These are phyloP conservation scores for Fusarium sp. DNA, from an alignment of 2,329 filamentous ascomycete genomes.

Conservation along the genomic window DNA sequence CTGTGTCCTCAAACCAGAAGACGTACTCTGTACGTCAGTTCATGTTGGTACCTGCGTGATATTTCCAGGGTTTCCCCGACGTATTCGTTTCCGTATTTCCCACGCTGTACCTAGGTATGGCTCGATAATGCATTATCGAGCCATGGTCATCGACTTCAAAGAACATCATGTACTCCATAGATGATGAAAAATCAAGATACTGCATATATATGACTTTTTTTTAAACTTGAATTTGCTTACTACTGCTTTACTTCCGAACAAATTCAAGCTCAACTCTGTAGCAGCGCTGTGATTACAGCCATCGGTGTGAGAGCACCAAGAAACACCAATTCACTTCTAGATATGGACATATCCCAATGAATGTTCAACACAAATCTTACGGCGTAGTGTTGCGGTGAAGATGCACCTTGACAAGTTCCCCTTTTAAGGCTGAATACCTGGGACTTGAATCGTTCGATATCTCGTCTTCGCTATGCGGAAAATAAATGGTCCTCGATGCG, in stretches of 20 bases:
- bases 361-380: neutral
- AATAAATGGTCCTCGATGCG: constrained; percentile 20
- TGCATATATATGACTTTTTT: too few relatives aligned
- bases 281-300: too few relatives aligned
- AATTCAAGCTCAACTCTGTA: neutral
- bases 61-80: constrained; percentile 23
- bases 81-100: constrained; percentile 45
- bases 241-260: neutral
- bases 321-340: neutral
- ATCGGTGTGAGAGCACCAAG: too few relatives aligned
- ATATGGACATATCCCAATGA: neutral
- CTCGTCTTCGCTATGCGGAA: constrained; percentile 31
- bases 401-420: neutral
- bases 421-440: constrained; percentile 15
- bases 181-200: neutral
- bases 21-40: too few relatives aligned
- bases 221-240: too few relatives aligned
- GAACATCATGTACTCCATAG: neutral
- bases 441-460: constrained; percentile 35
- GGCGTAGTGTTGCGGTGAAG: constrained; percentile 12
- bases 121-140: constrained; percentile 6
- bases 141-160: neutral
- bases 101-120: neutral
- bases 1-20: constrained; percentile 2
- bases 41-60: constrained; percentile 24